Conservation (phyloP, 2,329 filamentous ascomycete genomes). For the Ilyonectria robusta region DNA sequence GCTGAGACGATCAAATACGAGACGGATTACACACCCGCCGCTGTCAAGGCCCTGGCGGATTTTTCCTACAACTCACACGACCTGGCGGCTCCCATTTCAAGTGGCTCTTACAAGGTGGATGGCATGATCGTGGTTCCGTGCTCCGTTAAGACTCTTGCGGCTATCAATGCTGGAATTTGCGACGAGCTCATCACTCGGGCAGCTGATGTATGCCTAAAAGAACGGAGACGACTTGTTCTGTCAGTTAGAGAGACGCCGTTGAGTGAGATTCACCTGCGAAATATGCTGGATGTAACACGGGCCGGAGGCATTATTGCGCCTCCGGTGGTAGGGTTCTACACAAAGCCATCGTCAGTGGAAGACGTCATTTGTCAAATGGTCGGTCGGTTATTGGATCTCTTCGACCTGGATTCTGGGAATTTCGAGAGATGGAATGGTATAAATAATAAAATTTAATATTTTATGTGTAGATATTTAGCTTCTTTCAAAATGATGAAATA, state of each 20-base stretch:
- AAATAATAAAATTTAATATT: no score
- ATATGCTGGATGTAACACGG: slow-evolving; percentile 58
- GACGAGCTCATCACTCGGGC: slow-evolving; percentile 62
- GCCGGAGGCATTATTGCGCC: slow-evolving; percentile 61
- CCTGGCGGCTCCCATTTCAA: slow-evolving; percentile 36
- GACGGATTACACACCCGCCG: slow-evolving; percentile 33
- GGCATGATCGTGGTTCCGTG: slow-evolving; percentile 66
- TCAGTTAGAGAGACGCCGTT: slow-evolving; percentile 62
- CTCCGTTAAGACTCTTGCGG: slow-evolving; percentile 64
- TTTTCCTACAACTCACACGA: slow-evolving; percentile 36
- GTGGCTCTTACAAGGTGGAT: slow-evolving; percentile 44
- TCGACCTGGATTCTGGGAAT: slow-evolving; percentile 56
- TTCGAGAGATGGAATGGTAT: slow-evolving; percentile 56
- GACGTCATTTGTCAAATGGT: slow-evolving; percentile 62
- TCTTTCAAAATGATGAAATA: no score
- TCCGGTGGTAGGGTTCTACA: slow-evolving; percentile 62
- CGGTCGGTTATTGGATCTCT: slow-evolving; percentile 61
- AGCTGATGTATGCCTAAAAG: slow-evolving; percentile 64
- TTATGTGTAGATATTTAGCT: no score
- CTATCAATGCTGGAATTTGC: slow-evolving; percentile 58
- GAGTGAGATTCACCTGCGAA: slow-evolving; percentile 62
- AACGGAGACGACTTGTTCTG: slow-evolving; percentile 57
- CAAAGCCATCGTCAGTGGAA: slow-evolving; percentile 54
- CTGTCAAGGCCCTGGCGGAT: slow-evolving; percentile 32
- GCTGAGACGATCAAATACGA: slow-evolving; percentile 39